Evolutionary conservation across 768 basidiomycete species (phyloP).

Genomic region (Hericium erinaceus): DNA sequence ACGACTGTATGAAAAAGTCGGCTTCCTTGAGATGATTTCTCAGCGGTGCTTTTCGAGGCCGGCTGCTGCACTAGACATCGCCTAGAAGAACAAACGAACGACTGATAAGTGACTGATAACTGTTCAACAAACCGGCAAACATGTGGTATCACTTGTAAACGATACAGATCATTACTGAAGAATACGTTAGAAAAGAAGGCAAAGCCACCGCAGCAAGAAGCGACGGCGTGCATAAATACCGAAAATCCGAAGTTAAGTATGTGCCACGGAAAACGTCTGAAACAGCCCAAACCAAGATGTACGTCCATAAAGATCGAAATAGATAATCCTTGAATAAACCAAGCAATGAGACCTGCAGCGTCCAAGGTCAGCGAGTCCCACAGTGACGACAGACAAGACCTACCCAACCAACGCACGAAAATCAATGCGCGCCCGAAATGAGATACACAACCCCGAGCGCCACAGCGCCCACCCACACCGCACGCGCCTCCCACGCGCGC

Average conservation of each 20-base stretch:
- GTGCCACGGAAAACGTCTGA: background rate
- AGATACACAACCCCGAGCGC: background rate
- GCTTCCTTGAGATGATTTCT: too few relatives aligned
- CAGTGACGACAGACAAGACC: background rate
- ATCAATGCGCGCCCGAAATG: background rate
- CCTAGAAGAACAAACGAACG: too few relatives aligned
- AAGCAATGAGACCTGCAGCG: too few relatives aligned
- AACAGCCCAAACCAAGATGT: too few relatives aligned
- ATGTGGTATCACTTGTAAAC: background rate
- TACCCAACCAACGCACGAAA: background rate
- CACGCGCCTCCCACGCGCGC: background rate
- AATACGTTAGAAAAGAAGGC: background rate
- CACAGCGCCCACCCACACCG: background rate
- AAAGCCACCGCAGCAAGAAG: background rate
- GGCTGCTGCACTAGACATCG: too few relatives aligned
- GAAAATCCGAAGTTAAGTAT: background rate
- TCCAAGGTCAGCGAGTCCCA: too few relatives aligned
- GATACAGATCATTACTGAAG: background rate
- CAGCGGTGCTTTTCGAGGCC: too few relatives aligned
- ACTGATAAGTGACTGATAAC: too few relatives aligned
- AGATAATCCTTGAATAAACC: too few relatives aligned
- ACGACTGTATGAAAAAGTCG: too few relatives aligned
- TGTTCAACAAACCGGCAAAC: too few relatives aligned
- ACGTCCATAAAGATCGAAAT: too few relatives aligned
- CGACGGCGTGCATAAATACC: background rate